These are phyloP conservation scores for Monilinia fructigena DNA, from an alignment of 2,329 filamentous ascomycete species.

Conservation along the genomic window DNA sequence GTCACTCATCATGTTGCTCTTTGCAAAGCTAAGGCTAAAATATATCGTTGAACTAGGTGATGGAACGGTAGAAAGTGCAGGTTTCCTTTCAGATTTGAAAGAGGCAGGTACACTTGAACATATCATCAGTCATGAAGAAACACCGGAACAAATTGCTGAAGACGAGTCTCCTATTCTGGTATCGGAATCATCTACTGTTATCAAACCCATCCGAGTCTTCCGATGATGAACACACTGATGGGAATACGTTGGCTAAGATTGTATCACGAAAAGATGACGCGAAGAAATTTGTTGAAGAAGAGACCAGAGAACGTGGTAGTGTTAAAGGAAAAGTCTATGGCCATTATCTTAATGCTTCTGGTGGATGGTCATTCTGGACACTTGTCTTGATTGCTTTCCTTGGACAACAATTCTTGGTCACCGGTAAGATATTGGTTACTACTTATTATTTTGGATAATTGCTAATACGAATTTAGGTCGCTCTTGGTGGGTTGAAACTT, in stretches of 20 bases:
- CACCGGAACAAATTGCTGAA: slow-evolving; percentile 46
- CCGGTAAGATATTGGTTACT: slow-evolving; percentile 46
- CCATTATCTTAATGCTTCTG: slow-evolving; percentile 65
- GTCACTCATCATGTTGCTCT: slow-evolving; percentile 79
- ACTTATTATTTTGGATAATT: neutral
- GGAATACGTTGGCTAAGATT: slow-evolving; percentile 50
- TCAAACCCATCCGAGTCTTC: slow-evolving; percentile 54
- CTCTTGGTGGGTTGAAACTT: slow-evolving; percentile 63
- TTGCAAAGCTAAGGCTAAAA: slow-evolving; percentile 67
- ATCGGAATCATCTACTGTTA: slow-evolving; percentile 45
- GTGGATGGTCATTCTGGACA: slow-evolving; percentile 60
- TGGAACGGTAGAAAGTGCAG: slow-evolving; percentile 63
- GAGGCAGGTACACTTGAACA: slow-evolving; percentile 55
- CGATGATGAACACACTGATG: slow-evolving; percentile 45
- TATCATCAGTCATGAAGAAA: slow-evolving; percentile 58
- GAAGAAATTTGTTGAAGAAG: slow-evolving; percentile 75
- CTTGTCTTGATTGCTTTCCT: slow-evolving; percentile 54
- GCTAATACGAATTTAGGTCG: slow-evolving; percentile 43
- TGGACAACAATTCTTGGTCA: slow-evolving; percentile 52
- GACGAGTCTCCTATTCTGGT: slow-evolving; percentile 45
- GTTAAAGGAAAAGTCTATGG: slow-evolving; percentile 67
- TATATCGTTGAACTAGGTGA: slow-evolving; percentile 73
- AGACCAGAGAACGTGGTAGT: slow-evolving; percentile 67
- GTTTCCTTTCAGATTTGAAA: slow-evolving; percentile 63
- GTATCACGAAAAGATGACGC: slow-evolving; percentile 49